Evolutionary conservation across 83 land plant genomes (phyloP).

Genomic region (Picea abies): DNA sequence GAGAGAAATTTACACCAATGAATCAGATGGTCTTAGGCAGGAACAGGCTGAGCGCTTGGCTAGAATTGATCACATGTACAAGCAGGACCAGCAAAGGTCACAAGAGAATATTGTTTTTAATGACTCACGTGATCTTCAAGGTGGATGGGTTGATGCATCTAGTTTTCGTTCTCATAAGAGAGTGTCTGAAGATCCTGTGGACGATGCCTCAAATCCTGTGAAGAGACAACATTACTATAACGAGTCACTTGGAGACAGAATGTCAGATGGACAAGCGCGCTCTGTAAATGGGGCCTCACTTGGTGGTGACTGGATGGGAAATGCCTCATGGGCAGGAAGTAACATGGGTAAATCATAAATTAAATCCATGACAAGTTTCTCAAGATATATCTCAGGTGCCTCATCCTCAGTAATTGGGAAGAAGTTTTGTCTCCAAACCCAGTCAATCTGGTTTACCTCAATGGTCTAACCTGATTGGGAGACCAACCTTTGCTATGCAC

Average conservation of each 20-base stretch:
- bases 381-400: neutral
- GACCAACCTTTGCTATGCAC: neutral
- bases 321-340: neutral
- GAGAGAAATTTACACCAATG: neutral
- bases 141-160: neutral
- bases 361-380: neutral
- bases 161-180: conserved; percentile 5
- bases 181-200: neutral
- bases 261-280: neutral
- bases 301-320: neutral
- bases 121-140: neutral
- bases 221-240: conserved; percentile 3
- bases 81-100: neutral
- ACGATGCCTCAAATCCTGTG: neutral
- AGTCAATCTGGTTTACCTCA: neutral
- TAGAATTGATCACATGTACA: neutral
- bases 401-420: neutral
- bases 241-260: neutral
- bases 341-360: neutral
- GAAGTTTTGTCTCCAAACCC: neutral
- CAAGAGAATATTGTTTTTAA: neutral
- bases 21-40: neutral
- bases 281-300: neutral
- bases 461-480: neutral
- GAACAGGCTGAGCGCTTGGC: neutral